Base-by-base conservation (phyloP, 2,329 filamentous ascomycete genomes). In the Coniochaeta sp. region DNA sequence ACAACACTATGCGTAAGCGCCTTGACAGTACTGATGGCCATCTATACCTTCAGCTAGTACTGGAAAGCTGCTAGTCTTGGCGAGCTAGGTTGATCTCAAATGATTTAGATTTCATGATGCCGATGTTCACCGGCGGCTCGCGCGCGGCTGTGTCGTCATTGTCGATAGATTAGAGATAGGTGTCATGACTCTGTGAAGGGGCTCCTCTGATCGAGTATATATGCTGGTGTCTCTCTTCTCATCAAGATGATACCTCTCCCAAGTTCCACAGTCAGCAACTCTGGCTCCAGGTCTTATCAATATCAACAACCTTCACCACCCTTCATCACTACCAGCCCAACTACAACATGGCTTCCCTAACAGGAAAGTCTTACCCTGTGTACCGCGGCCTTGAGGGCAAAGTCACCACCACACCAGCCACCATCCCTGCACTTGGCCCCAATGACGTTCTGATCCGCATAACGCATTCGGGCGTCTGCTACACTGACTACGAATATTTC, bases 381-480 rank as follows among this genome's bases (percentile, higher is more conserved):
- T 60, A 57, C 59, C 62, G 62, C 47, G 24, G 40, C 44, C 16
- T 59, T 7, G 50, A 59, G 14, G 59, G 59, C 47, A 58, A 60
- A 26, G 12, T 63, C 57, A 55, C 50, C 56, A 36, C 34, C 44
- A 56, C 54, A 19, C 43, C 61, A 1, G 38, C 47, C 34, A 62
- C 59, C 33, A 58, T 64, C 59, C 62, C 62, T 16, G 54, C 24
- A 1, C 61, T 63, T 36, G 62, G 60, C n/a, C 62, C 60, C 24
- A 31, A 61, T 12, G 62, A 64, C 52, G 52, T 64, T 26, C 60
- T 64, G 16, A 56, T 64, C 59, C 63, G 62, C 59, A 60, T 63
- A 34, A 63, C 63, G n/a, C 63, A 64, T 60, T 62, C 62, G 16
- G 63, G 63, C 44, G 62, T 64, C 14, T 64, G 63, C 59, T 60